Evolutionary conservation across 768 basidiomycete genomes (phyloP).

Genomic region (Exsudoporus frostii): DNA sequence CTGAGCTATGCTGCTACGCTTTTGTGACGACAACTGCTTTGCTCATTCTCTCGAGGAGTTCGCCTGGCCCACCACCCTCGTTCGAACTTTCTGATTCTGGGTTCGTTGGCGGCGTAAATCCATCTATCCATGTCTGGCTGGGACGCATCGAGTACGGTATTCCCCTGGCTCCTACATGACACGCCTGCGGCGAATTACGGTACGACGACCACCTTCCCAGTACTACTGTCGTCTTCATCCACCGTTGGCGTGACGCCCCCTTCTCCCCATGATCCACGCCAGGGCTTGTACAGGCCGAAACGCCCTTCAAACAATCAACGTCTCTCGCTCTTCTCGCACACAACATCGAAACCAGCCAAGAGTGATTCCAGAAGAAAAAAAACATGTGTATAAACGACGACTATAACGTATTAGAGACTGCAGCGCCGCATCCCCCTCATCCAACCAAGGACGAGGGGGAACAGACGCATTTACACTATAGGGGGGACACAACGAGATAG

Average conservation of each 20-base stretch:
- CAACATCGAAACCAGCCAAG: too few species aligned
- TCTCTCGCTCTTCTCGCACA: neutral
- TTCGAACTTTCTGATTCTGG: neutral
- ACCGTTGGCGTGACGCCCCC: too few species aligned
- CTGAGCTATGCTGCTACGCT: neutral
- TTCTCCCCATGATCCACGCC: neutral
- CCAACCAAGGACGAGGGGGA: neutral
- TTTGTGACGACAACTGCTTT: neutral
- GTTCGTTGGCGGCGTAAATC: too few species aligned
- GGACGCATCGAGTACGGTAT: neutral
- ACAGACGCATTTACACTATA: constrained; percentile 29
- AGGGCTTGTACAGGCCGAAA: neutral
- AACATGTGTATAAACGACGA: constrained; percentile 29
- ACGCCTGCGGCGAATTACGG: neutral
- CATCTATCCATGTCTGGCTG: neutral
- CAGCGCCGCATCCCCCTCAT: constrained; percentile 7
- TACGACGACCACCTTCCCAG: neutral
- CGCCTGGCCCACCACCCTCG: neutral
- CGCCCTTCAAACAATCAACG: neutral
- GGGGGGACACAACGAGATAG: constrained; percentile 19
- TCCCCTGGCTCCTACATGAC: too few species aligned
- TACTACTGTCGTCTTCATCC: neutral
- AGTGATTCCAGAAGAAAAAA: neutral
- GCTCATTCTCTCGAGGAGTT: neutral
- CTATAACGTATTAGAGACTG: constrained; percentile 35